phyloP scores from a whole-genome alignment of 2,329 filamentous ascomycete genomes.

The Aureobasidium sp. region DNA sequence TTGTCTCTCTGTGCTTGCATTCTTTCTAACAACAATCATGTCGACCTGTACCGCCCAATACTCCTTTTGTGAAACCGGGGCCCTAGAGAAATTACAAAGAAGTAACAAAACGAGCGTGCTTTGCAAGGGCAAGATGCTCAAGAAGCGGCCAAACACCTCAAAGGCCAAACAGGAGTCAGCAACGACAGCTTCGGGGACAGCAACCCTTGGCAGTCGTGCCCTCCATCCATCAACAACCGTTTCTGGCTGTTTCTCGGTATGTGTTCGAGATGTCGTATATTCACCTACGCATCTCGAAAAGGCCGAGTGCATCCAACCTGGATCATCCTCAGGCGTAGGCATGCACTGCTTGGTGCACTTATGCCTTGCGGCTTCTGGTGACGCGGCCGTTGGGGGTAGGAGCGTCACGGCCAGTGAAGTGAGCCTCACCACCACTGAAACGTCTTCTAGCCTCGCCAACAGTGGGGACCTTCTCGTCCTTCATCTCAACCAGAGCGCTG shows the following conservation, averaged over 20 bases:
- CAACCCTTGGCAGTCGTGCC: not conserved
- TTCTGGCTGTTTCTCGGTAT: not conserved
- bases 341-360: conserved; percentile 22
- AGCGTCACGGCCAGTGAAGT: conserved; percentile 21
- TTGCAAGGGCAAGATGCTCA: not conserved
- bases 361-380: conserved; percentile 64
- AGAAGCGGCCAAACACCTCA: conserved; percentile 3
- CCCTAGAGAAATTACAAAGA: conserved; percentile 12
- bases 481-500: conserved; percentile 79
- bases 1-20: conserved; percentile 3
- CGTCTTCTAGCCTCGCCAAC: conserved; percentile 44
- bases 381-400: conserved; percentile 50
- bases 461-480: conserved; percentile 57
- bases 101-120: conserved; percentile 6
- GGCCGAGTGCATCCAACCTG: not conserved
- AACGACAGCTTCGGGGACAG: not conserved
- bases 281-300: conserved; percentile 1
- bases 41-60: conserved; percentile 4
- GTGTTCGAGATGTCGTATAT: not conserved
- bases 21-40: conserved; percentile 11
- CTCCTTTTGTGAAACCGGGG: conserved; percentile 6
- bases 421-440: conserved; percentile 37
- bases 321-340: not conserved
- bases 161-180: not conserved
- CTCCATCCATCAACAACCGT: not conserved